Percentiles rank a stretch among this genome's conserved stretches.
Evolutionary conservation across 352 stramenopile species (phyloP).

Genomic region (Globisporangium polare): DNA sequence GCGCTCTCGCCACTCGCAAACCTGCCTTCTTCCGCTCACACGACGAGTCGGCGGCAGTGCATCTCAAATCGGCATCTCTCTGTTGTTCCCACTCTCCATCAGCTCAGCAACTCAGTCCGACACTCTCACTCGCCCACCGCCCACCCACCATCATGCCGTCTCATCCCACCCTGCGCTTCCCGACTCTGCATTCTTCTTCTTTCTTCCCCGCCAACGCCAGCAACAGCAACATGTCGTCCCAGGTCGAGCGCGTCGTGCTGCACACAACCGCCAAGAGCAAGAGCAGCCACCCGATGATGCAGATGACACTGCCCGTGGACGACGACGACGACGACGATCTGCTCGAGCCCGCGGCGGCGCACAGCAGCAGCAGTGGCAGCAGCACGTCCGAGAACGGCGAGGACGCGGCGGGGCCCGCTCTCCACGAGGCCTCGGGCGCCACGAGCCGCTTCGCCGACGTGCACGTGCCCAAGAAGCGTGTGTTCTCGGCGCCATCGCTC

Average conservation of each 20-base stretch:
- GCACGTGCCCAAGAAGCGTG: conserved; percentile 24
- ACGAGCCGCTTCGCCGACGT: not conserved
- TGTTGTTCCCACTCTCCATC: too few relatives aligned
- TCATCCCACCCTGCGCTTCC: conserved; percentile 15
- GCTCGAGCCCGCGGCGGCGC: not conserved
- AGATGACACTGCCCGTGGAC: conserved; percentile 14
- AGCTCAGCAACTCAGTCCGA: not conserved
- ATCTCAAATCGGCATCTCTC: too few relatives aligned
- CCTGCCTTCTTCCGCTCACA: not conserved
- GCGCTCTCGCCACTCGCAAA: not conserved
- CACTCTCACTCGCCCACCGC: not conserved
- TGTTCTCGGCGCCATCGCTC: conserved; percentile 34
- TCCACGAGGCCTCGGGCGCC: not conserved
- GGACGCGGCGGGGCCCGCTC: conserved; percentile 4
- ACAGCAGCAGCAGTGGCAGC: not conserved
- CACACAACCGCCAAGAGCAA: not conserved
- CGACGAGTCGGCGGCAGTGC: not conserved
- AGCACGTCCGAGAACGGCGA: conserved; percentile 7
- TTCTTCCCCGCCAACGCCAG: not conserved
- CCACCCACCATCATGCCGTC: conserved; percentile 11
- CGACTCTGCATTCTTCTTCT: conserved; percentile 12
- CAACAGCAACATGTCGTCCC: conserved; percentile 9
- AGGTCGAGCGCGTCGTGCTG: conserved; percentile 16
- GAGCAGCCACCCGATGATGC: conserved; percentile 15
- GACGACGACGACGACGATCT: conserved; percentile 4